phyloP scores from a whole-genome alignment of 2,329 filamentous ascomycete species.

The Ambrosiella cleistominuta region DNA sequence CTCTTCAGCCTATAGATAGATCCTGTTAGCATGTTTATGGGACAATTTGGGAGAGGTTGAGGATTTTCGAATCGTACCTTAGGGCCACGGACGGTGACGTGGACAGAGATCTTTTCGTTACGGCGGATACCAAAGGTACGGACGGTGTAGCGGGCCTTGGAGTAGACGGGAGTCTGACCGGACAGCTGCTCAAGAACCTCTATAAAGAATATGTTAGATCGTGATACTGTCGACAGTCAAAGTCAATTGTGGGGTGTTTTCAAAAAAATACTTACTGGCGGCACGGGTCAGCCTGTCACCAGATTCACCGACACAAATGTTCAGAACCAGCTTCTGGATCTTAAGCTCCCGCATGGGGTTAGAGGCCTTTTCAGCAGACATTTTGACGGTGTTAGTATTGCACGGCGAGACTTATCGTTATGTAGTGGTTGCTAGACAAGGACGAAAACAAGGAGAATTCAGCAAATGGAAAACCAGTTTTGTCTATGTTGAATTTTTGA shows the following conservation, averaged over 20 bases:
- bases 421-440: conserved; percentile 20
- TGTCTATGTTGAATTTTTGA: conserved; percentile 2
- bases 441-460: neutral
- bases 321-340: conserved; percentile 98
- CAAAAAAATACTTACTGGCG: conserved; percentile 37
- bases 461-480: conserved; percentile 1
- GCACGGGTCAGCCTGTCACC: conserved; percentile 99
- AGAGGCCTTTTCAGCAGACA: conserved; percentile 61
- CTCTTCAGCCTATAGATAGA: conserved; percentile 59
- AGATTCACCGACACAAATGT: conserved; percentile 99
- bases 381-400: conserved; percentile 16
- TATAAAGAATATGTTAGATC: conserved; percentile 7
- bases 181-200: conserved; percentile 97
- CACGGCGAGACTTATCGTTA: conserved; percentile 11
- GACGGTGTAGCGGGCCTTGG: conserved; percentile 99
- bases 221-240: neutral
- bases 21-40: conserved; percentile 16
- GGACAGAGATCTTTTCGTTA: conserved; percentile 99
- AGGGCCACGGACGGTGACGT: conserved; percentile 98
- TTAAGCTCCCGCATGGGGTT: conserved; percentile 99
- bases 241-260: neutral
- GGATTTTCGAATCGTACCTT: conserved; percentile 28
- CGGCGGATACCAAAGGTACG: conserved; percentile 99
- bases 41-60: neutral
- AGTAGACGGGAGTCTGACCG: conserved; percentile 99